Evolutionary conservation across 2,329 filamentous ascomycete species (phyloP).

Genomic region (Grosmannia penicillata): DNA sequence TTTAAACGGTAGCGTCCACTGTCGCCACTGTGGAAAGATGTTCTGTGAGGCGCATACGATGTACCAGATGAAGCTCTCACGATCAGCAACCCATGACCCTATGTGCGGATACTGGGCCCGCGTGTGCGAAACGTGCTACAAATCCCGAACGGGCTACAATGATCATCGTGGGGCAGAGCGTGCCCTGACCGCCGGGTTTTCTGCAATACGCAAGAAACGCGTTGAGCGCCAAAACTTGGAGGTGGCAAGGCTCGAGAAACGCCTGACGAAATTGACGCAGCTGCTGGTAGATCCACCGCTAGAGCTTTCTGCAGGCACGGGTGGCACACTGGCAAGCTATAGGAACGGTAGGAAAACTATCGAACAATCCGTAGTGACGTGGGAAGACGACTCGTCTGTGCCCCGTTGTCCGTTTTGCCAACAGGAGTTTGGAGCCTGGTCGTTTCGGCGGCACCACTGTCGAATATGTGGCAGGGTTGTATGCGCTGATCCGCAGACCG

Average conservation of each 20-base stretch:
- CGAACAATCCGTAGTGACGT: slow-evolving; percentile 85
- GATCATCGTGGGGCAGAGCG: slow-evolving; percentile 61
- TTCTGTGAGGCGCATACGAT: slow-evolving; percentile 98
- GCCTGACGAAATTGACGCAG: slow-evolving; percentile 78
- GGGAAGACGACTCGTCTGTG: slow-evolving; percentile 83
- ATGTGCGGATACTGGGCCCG: slow-evolving; percentile 83
- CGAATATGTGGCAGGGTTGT: slow-evolving; percentile 86
- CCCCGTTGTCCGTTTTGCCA: slow-evolving; percentile 82
- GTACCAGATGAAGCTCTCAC: slow-evolving; percentile 97
- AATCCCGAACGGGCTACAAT: slow-evolving; percentile 89
- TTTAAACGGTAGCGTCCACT: slow-evolving; percentile 77
- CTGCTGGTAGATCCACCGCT: slow-evolving; percentile 54
- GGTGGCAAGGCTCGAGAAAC: slow-evolving; percentile 77
- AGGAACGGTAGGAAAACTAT: slow-evolving; percentile 65
- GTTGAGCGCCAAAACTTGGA: slow-evolving; percentile 81
- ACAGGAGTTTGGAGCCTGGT: slow-evolving; percentile 88
- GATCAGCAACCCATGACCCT: slow-evolving; percentile 79
- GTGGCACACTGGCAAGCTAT: slow-evolving; percentile 39
- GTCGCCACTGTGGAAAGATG: slow-evolving; percentile 77
- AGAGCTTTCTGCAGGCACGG: slow-evolving; percentile 15
- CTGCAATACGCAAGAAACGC: slow-evolving; percentile 53
- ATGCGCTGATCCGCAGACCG: slow-evolving; percentile 73
- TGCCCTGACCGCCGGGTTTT: slow-evolving; percentile 61
- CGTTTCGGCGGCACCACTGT: slow-evolving; percentile 87
- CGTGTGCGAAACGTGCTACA: slow-evolving; percentile 98